A percentile compares a stretch with the other conserved stretches of the same genome.
Conservation (phyloP, 352 stramenopile species). For the Synura sp. region DNA sequence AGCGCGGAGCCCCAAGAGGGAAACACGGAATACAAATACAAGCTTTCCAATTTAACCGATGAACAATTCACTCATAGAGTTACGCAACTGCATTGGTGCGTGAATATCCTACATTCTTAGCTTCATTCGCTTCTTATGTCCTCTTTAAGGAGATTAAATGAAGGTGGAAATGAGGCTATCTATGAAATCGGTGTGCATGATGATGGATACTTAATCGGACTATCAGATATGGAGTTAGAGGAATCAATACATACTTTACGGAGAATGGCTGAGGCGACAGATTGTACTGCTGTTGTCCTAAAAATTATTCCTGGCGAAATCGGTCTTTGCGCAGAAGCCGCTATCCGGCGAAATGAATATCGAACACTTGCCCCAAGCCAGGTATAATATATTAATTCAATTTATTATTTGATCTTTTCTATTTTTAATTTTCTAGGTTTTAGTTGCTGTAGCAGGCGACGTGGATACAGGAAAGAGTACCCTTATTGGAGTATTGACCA, state of each 20-base stretch:
- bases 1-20: conserved; percentile 29
- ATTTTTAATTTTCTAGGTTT: too few species aligned
- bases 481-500: conserved; percentile 31
- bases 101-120: not conserved
- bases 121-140: not conserved
- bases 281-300: not conserved
- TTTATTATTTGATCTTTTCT: too few species aligned
- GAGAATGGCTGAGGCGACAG: not conserved
- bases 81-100: conserved; percentile 37
- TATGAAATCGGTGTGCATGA: conserved; percentile 38
- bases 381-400: too few species aligned
- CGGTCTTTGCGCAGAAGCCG: not conserved
- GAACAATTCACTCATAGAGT: conserved; percentile 30
- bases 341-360: not conserved
- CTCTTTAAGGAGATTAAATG: conserved; percentile 13
- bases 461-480: conserved; percentile 30
- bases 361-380: not conserved
- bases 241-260: not conserved
- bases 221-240: conserved; percentile 7
- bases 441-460: conserved; percentile 20
- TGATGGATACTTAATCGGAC: conserved; percentile 2
- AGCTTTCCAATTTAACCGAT: conserved; percentile 10
- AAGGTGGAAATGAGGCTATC: conserved; percentile 35
- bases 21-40: conserved; percentile 40
- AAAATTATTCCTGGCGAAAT: not conserved